Percentiles rank a stretch among this genome's conserved stretches.
Conservation (phyloP, 495 filamentous ascomycete species). For the Sordaria brevicollis region DNA sequence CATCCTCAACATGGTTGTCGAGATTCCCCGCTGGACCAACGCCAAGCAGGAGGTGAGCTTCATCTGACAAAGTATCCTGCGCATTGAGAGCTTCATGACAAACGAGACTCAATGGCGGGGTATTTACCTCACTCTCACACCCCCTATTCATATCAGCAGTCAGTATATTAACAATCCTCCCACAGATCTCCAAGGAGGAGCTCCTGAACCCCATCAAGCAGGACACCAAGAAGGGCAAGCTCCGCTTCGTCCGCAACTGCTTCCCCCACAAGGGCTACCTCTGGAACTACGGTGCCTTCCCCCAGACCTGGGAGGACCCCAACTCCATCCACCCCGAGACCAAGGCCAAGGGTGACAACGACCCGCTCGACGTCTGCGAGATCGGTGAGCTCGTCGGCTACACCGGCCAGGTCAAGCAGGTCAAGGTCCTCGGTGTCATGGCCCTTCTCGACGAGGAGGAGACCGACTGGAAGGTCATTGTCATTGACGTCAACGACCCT, state of each 20-base stretch:
- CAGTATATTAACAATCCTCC: slow-evolving; percentile 9
- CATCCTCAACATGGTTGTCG: slow-evolving; percentile 97
- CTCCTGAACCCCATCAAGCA: slow-evolving; percentile 96
- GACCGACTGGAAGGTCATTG: slow-evolving; percentile 99
- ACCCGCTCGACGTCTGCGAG: slow-evolving; percentile 98
- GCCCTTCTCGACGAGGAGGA: slow-evolving; percentile 98
- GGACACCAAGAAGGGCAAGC: slow-evolving; percentile 82
- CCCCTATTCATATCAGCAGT: slow-evolving; percentile 3
- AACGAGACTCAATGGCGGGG: not conserved
- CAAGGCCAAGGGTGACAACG: slow-evolving; percentile 99
- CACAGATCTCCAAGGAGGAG: slow-evolving; percentile 92
- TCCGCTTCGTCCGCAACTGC: slow-evolving; percentile 98
- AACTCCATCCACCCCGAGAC: slow-evolving; percentile 93
- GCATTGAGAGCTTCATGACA: not conserved
- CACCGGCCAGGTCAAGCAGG: slow-evolving; percentile 94
- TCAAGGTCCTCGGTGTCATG: slow-evolving; percentile 99
- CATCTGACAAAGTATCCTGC: not conserved
- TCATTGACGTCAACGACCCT: slow-evolving; percentile 97
- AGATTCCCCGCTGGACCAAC: slow-evolving; percentile 99
- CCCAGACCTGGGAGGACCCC: slow-evolving; percentile 99
- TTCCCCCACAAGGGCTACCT: slow-evolving; percentile 99
- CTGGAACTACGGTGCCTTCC: slow-evolving; percentile 99
- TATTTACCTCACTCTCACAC: not conserved
- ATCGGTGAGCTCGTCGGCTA: slow-evolving; percentile 96
- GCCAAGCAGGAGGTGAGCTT: slow-evolving; percentile 87